Conservation (phyloP, 148 eudicot species). For the Spergularia marina region DNA sequence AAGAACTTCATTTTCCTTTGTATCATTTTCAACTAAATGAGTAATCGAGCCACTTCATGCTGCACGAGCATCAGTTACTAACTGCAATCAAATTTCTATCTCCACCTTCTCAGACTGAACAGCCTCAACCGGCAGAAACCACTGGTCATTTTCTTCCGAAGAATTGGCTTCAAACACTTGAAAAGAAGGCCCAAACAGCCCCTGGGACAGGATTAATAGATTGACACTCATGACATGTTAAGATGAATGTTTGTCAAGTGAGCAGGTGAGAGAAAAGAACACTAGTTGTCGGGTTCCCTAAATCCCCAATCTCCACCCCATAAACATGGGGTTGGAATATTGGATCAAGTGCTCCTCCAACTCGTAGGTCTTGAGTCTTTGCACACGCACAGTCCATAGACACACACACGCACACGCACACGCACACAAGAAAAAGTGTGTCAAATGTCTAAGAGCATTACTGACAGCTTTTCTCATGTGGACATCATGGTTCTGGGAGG, state of each 20-base stretch:
- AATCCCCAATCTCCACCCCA: too few relatives aligned
- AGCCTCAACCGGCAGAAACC: conserved; percentile 50
- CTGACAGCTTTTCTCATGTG: too few relatives aligned
- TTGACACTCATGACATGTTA: not conserved
- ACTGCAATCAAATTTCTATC: conserved; percentile 51
- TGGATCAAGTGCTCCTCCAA: too few relatives aligned
- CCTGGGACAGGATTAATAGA: too few relatives aligned
- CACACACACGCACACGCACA: not conserved
- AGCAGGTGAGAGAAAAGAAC: not conserved
- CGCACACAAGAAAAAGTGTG: not conserved
- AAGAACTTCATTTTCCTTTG: conserved; percentile 56
- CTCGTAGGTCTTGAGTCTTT: too few relatives aligned
- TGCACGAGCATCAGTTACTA: conserved; percentile 46
- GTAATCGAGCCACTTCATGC: conserved; percentile 44
- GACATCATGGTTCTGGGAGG: too few relatives aligned
- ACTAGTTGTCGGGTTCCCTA: not conserved
- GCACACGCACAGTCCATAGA: not conserved
- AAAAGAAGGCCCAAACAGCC: not conserved
- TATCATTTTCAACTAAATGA: conserved; percentile 51
- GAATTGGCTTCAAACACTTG: conserved; percentile 35
- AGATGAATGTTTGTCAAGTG: not conserved
- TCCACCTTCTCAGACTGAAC: conserved; percentile 56
- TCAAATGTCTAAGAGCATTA: too few relatives aligned
- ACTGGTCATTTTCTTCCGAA: conserved; percentile 48
- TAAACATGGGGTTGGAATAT: too few relatives aligned